Base-by-base conservation (phyloP, 768 basidiomycete species). In the Mrakia frigida region DNA sequence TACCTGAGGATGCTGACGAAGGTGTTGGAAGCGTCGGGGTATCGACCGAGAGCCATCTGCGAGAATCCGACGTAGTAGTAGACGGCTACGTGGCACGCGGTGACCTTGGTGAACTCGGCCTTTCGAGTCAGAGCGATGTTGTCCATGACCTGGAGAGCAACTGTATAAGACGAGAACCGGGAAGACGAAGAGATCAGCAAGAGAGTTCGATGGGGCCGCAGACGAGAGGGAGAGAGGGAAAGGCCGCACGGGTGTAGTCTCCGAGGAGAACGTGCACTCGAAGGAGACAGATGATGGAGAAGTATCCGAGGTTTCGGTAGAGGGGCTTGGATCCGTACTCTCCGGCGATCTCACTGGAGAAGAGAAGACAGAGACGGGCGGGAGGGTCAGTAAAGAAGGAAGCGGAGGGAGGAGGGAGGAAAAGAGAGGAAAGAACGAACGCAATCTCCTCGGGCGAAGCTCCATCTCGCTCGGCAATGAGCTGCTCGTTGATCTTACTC, bases 261-360 rank as follows among this genome's bases (percentile, higher is more conserved):
- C 97, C 97, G 21, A 99, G 89, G 31, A 98, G 88, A 68, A 93
- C 92, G 82, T 98, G 97, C 3, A 99, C 97, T 28, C 97, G 91
- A 61, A 99, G 86, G 41, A 99, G 89, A 67, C 95, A 96, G 80
- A 98, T 91, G 80, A 98, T 87, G 79, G 93, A 94, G 86, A 98
- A 98, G 85, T 98, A 98, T 7, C 97, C 97, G 37, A 99, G 88
- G 86, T 92, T 92, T 76, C 93, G 90, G 85, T 98, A 98, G 1
- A 98, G 87, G 10, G 94, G 92, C 46, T 89, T 89, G 56, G 89
- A 87, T 61, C 95, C 95, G 82, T 96, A 98, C 83, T 97, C 94
- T 63, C 95, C 95, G 0, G 90, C 90, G 74, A 93, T 88, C 80
- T 92, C 90, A 46, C 93, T 94, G 75, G 31, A 41, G 23, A 3